Evolutionary conservation across 352 stramenopile species (phyloP), one percentile per base, ranked within the genome.

Genomic region (Phytophthora colocasiae): DNA sequence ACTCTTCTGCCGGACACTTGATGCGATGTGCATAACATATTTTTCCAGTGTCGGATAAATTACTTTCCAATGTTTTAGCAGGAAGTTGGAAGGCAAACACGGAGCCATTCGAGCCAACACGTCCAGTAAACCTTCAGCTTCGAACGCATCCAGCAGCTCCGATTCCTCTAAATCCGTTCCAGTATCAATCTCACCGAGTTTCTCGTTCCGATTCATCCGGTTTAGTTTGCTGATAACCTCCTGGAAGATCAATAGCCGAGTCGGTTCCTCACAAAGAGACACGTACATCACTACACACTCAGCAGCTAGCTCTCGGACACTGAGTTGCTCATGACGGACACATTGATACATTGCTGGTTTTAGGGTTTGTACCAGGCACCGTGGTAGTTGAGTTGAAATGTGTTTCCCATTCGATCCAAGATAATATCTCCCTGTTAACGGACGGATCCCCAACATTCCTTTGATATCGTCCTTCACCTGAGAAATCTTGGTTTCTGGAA

Each of bases 181-280:
- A 53, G 4, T 58, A 12, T 58, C 34, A 27, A 12, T 64, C 32
- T 58, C 43, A n/a, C 36, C 26, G 1, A 11, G n/a, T 14, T 27
- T 70, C 1, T 49, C 43, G 11, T 58, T 70, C 7, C 47, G 50
- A n/a, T 77, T 73, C 26, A 90, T 81, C 1, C 80, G 77, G 59
- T 93, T 91, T 3, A 93, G 58, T 45, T 93, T 93, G 54, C 81
- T 93, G 58, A 91, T 81, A 7, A 88, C 74, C 58, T 91, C 85
- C 41, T 93, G 85, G 39, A 91, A 93, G 12, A 78, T 79, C 10
- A 84, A 29, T 1, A 93, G 26, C 2, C 74, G 71, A 38, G 72
- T 88, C 26, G 77, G 65, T 43, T 81, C 63, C 34, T 90, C 85
- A 46, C 79, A 90, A 10, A 93, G 63, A 3, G 51, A 58, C 11